phyloP scores from a whole-genome alignment of 805 yeast genomes.

The Saccharomycopsis sp. region DNA sequence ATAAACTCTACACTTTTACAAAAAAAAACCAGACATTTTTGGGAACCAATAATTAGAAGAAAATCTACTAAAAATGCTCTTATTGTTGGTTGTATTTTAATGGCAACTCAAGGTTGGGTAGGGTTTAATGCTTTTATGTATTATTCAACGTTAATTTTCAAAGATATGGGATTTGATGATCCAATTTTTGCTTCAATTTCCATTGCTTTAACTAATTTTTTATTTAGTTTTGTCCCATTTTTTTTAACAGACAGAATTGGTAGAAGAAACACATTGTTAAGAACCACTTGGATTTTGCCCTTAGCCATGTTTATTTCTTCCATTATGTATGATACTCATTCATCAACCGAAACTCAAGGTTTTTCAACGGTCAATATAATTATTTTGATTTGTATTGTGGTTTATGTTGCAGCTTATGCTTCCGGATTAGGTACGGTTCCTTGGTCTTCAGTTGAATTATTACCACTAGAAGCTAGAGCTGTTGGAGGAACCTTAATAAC shows the following conservation, averaged over 20 bases:
- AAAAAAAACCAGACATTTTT: constrained; percentile 22
- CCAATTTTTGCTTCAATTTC: constrained; percentile 47
- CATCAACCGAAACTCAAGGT: neutral
- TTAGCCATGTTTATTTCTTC: constrained; percentile 26
- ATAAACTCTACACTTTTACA: constrained; percentile 26
- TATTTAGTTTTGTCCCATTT: constrained; percentile 44
- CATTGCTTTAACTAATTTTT: constrained; percentile 44
- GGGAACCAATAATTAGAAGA: constrained; percentile 17
- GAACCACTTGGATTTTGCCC: constrained; percentile 31
- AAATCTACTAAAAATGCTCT: constrained; percentile 29
- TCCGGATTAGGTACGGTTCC: constrained; percentile 36
- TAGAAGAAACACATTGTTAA: constrained; percentile 38
- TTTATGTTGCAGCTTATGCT: constrained; percentile 33
- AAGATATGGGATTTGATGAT: constrained; percentile 38
- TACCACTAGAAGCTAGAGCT: constrained; percentile 32
- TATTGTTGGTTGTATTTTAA: constrained; percentile 38
- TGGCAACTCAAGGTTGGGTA: constrained; percentile 49
- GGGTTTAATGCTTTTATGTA: constrained; percentile 57
- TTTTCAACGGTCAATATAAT: constrained; percentile 9
- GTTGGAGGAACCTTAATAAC: constrained; percentile 33
- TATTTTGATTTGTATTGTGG: constrained; percentile 25
- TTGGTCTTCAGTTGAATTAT: constrained; percentile 35
- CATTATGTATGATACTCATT: neutral
- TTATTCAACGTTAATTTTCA: constrained; percentile 48
- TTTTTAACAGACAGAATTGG: constrained; percentile 42